Evolutionary conservation across 352 stramenopile genomes (phyloP).

Genomic region (Phytophthora syringae): DNA sequence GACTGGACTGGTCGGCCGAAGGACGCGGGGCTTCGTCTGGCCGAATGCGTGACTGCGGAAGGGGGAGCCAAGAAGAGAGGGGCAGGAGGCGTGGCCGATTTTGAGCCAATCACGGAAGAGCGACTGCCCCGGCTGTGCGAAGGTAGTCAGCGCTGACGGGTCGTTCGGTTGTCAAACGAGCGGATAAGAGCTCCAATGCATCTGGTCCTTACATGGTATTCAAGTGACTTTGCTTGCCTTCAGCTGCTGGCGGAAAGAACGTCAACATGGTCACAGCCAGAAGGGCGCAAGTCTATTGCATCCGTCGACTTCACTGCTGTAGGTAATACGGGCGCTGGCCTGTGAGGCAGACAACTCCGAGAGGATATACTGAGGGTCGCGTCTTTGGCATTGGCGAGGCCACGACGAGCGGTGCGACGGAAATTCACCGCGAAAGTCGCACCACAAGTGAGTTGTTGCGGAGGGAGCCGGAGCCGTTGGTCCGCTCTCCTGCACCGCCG

Average conservation of each 20-base stretch:
- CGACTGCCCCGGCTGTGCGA: constrained; percentile 1
- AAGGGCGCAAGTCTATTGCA: too few relatives aligned
- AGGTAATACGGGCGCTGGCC: constrained; percentile 5
- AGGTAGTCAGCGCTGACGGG: constrained; percentile 21
- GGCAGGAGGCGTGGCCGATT: background rate
- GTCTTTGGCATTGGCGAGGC: constrained; percentile 5
- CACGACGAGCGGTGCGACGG: constrained; percentile 21
- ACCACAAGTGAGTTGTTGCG: background rate
- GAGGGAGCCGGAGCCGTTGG: constrained; percentile 28
- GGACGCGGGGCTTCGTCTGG: too few relatives aligned
- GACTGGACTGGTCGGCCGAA: background rate
- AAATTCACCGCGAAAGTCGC: constrained; percentile 4
- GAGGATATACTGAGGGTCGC: constrained; percentile 6
- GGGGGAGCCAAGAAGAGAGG: constrained; percentile 9
- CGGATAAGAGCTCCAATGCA: constrained; percentile 11
- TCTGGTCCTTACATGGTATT: constrained; percentile 11
- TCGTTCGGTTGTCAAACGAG: constrained; percentile 21
- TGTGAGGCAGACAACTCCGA: constrained; percentile 5
- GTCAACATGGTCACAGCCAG: too few relatives aligned
- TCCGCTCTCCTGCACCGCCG: constrained; percentile 33
- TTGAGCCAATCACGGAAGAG: constrained; percentile 11
- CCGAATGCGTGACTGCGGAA: constrained; percentile 22
- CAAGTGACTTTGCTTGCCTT: background rate
- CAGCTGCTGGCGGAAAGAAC: constrained; percentile 8
- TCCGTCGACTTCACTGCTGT: too few relatives aligned